A percentile compares a stretch with the other conserved stretches of the same genome.
These are phyloP conservation scores for Aureobasidium vineae DNA, from an alignment of 2,329 filamentous ascomycete species.

Conservation along the genomic window DNA sequence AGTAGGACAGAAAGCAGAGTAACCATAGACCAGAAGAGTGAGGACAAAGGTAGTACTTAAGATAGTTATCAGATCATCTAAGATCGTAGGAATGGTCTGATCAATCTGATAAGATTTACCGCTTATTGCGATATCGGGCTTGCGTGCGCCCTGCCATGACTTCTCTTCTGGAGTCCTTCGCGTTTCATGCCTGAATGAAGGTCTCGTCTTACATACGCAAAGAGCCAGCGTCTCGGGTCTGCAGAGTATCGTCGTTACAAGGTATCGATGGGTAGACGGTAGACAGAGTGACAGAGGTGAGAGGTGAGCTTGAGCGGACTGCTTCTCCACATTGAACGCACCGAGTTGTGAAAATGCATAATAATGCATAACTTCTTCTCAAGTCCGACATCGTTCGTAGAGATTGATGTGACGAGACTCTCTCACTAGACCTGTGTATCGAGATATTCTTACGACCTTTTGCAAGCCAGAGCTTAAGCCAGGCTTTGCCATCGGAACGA, in stretches of 20 bases:
- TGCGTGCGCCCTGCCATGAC: background rate
- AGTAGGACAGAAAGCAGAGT: background rate
- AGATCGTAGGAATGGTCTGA: background rate
- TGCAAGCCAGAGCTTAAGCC: too few species aligned
- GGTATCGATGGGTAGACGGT: background rate
- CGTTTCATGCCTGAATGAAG: background rate
- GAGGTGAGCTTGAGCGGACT: background rate
- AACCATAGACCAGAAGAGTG: background rate
- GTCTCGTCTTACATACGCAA: background rate
- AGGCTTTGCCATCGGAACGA: too few species aligned
- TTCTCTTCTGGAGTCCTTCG: too few species aligned
- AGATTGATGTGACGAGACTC: background rate
- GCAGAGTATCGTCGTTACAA: background rate
- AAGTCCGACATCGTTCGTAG: background rate
- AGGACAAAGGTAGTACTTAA: background rate
- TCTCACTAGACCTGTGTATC: too few species aligned
- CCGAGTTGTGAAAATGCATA: background rate
- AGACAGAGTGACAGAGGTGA: background rate
- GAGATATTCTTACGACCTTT: too few species aligned
- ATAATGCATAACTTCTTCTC: background rate
- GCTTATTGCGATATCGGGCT: constrained; percentile 8
- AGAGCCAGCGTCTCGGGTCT: background rate
- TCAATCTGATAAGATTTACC: constrained; percentile 23
- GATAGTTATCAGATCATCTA: background rate
- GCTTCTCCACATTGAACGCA: background rate